Percentiles rank a stretch among this genome's conserved stretches.
phyloP scores from a whole-genome alignment of 1,139 yeast genomes.

The Oligophagozyma castellii region DNA sequence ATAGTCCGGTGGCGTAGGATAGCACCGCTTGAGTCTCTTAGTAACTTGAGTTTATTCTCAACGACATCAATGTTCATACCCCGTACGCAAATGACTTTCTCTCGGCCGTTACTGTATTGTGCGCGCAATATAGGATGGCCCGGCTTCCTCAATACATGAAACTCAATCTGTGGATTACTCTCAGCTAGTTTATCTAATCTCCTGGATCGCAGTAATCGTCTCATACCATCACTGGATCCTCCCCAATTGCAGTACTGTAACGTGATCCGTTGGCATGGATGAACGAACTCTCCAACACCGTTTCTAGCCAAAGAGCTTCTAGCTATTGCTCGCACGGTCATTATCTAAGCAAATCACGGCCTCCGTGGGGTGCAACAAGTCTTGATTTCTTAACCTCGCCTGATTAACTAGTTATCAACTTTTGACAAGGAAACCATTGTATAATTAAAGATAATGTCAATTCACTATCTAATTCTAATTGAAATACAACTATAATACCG shows the following conservation, averaged over 20 bases:
- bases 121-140: conserved; percentile 81
- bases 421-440: no score
- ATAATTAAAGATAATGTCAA: no score
- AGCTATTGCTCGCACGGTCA: conserved; percentile 35
- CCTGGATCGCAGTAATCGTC: conserved; percentile 44
- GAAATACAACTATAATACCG: no score
- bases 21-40: conserved; percentile 47
- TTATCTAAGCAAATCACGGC: conserved; percentile 4
- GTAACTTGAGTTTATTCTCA: conserved; percentile 37
- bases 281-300: conserved; percentile 67
- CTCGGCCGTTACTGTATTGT: conserved; percentile 36
- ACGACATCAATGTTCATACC: conserved; percentile 42
- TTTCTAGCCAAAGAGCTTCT: conserved; percentile 51
- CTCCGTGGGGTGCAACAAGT: no score
- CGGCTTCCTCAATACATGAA: conserved; percentile 49
- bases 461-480: no score
- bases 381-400: no score
- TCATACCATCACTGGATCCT: conserved; percentile 76
- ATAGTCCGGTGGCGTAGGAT: conserved; percentile 42
- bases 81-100: conserved; percentile 48
- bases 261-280: conserved; percentile 49
- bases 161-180: conserved; percentile 51
- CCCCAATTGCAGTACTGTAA: conserved; percentile 88
- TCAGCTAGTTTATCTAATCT: conserved; percentile 46
- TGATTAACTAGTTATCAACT: no score